Evolutionary conservation across 2,329 filamentous ascomycete genomes (phyloP).

Genomic region (Botryotinia calthae): DNA sequence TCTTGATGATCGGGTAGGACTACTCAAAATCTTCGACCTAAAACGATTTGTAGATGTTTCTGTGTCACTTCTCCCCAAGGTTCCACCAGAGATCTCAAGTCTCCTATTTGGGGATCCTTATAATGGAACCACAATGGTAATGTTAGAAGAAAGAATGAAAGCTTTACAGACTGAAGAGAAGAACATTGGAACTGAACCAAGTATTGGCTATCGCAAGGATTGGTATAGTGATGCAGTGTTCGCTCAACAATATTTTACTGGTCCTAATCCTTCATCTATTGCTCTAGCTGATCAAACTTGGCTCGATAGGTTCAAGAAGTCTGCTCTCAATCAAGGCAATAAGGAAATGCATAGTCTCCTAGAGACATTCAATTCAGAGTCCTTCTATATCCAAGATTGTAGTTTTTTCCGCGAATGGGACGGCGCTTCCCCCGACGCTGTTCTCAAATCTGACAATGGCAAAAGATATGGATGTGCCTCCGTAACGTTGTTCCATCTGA

Average conservation of each 20-base stretch:
- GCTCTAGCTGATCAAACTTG: conserved; percentile 24
- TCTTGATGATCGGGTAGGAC: conserved; percentile 28
- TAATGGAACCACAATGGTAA: conserved; percentile 21
- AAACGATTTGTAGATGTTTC: conserved; percentile 31
- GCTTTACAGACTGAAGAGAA: not conserved
- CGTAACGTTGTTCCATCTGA: conserved; percentile 46
- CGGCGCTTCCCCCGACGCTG: conserved; percentile 7
- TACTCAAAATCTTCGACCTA: conserved; percentile 34
- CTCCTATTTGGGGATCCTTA: conserved; percentile 18
- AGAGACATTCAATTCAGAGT: conserved; percentile 19
- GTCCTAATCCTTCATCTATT: conserved; percentile 38
- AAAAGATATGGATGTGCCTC: conserved; percentile 39
- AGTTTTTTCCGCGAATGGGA: conserved; percentile 33
- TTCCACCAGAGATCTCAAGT: conserved; percentile 26
- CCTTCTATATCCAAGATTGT: conserved; percentile 34
- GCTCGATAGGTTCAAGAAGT: conserved; percentile 27
- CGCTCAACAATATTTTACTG: conserved; percentile 43
- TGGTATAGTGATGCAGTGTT: conserved; percentile 42
- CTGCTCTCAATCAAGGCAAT: conserved; percentile 24
- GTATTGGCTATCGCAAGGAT: conserved; percentile 26
- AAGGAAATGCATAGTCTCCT: conserved; percentile 24
- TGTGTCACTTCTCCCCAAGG: conserved; percentile 29
- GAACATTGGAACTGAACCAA: conserved; percentile 17
- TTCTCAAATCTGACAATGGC: conserved; percentile 23
- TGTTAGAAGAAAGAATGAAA: conserved; percentile 18